Base-by-base conservation (phyloP, 2,329 filamentous ascomycete species). In the Leptographium procerum region DNA sequence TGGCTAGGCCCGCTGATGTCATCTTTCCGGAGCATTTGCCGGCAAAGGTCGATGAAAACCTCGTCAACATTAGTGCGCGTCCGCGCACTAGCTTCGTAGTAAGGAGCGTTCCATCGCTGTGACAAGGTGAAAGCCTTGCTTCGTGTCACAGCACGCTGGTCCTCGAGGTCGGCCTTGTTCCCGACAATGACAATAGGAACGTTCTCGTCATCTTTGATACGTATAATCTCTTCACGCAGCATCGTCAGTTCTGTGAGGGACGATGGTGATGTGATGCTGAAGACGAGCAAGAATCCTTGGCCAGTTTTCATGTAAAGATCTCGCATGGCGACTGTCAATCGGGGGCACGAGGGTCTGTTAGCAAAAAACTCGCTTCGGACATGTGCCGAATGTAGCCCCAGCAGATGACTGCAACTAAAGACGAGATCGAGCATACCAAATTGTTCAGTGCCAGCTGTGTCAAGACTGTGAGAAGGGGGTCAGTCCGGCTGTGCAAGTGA, bases 261-360 rank as follows among this genome's bases (percentile, higher is more conserved):
- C 36, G 88, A 88, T 61, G 81, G 78, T 61, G 89, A 94, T 22
- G 89, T 92, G 68, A 95, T 95, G 72, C 88, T 92, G 74, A 95
- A 96, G 59, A 95, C 91, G 43, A 96, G 80, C 58, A 96, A 81
- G 70, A 96, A 96, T 0, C 91, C 90, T 73, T 95, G 89, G 58
- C 90, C 90, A 45, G 90, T 89, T 70, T 94, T 94, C 89, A 96
- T 95, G 76, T 95, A 94, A 52, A 92, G 78, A 69, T 94, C 89
- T 68, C 88, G 81, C 81, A 84, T 84, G 59, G 81, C 80, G 65
- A 83, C 78, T 83, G 61, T 26, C 36, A 40, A 19, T 40, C 4
- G 36, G 36, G n/a, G 36, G 16, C 34, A 40, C 14, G 36, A 40
- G 16, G 5, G 7, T 22, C 4, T 43, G 40, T 43, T 43, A 43